Evolutionary conservation across 768 basidiomycete genomes (phyloP).

Genomic region (Pisolithus microcarpus): DNA sequence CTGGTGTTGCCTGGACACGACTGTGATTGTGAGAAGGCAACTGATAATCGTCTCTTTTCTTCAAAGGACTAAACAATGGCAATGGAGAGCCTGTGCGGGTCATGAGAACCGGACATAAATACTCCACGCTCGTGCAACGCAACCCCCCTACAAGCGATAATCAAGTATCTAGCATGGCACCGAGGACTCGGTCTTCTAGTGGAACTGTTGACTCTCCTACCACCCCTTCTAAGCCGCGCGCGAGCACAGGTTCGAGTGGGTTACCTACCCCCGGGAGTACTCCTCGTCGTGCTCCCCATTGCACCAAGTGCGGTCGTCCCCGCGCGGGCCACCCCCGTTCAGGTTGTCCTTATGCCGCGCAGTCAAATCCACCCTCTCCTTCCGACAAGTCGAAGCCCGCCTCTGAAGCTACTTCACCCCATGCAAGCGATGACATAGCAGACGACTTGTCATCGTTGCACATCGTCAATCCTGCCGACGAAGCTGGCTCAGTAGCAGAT

Average conservation of each 20-base stretch:
- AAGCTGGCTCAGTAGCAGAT: conserved; percentile 5
- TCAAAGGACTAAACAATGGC: too few species aligned
- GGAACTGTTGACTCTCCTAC: conserved; percentile 12
- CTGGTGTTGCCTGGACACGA: neutral
- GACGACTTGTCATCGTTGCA: conserved; percentile 43
- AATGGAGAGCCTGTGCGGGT: too few species aligned
- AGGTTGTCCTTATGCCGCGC: conserved; percentile 45
- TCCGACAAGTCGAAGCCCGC: conserved; percentile 3
- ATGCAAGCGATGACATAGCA: conserved; percentile 25
- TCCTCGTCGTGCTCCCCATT: conserved; percentile 46
- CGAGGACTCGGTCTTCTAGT: conserved; percentile 22
- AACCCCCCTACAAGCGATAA: too few species aligned
- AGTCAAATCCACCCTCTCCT: conserved; percentile 15
- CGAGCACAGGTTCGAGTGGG: conserved; percentile 4
- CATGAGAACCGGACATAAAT: too few species aligned
- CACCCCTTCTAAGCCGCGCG: conserved; percentile 20
- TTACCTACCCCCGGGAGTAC: conserved; percentile 28
- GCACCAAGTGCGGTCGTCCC: conserved; percentile 49
- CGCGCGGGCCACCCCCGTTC: conserved; percentile 55
- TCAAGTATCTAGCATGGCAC: conserved; percentile 12
- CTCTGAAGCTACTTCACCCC: neutral
- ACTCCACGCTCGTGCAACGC: too few species aligned
- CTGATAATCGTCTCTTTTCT: neutral
- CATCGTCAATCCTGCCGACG: conserved; percentile 25
- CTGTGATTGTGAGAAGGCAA: neutral